Evolutionary conservation across 768 basidiomycete genomes (phyloP).

Genomic region (Leucosporidium yakuticum): DNA sequence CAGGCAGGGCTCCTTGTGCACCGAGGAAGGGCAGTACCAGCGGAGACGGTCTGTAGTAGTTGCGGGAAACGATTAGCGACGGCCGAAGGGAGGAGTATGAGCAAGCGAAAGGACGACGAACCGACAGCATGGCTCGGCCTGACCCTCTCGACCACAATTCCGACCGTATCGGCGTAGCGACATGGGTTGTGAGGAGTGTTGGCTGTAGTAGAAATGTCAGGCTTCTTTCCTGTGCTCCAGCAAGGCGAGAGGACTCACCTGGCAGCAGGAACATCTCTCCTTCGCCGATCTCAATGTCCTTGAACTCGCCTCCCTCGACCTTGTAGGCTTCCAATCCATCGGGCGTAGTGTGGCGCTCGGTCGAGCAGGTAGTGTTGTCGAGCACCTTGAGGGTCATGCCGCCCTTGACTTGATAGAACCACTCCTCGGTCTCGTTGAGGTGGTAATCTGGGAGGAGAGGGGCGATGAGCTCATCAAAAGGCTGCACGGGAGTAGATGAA

Average conservation of each 20-base stretch:
- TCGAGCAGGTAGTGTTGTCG: conserved; percentile 29
- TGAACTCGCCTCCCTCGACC: conserved; percentile 63
- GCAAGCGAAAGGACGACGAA: conserved; percentile 42
- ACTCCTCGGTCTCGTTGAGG: conserved; percentile 95
- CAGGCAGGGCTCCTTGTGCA: conserved; percentile 62
- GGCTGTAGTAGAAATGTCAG: conserved; percentile 48
- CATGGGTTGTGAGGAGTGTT: conserved; percentile 97
- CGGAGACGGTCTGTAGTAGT: conserved; percentile 65
- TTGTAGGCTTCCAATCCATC: conserved; percentile 40
- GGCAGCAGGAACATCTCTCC: conserved; percentile 96
- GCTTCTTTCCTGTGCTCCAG: neutral
- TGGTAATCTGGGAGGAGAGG: conserved; percentile 61
- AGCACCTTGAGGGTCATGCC: conserved; percentile 83
- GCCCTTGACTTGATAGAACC: conserved; percentile 97
- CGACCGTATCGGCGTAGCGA: conserved; percentile 80
- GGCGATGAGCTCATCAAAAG: neutral
- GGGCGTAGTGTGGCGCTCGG: neutral
- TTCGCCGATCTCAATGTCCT: conserved; percentile 82
- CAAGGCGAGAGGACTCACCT: conserved; percentile 49
- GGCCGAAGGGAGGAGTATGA: neutral
- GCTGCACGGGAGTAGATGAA: neutral
- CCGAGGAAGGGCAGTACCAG: conserved; percentile 74
- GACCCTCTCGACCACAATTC: conserved; percentile 81
- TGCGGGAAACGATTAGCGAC: neutral
- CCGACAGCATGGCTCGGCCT: conserved; percentile 70